Evolutionary conservation across 106 monocot genomes (phyloP).

Genomic region (Xerophyta viscosa): DNA sequence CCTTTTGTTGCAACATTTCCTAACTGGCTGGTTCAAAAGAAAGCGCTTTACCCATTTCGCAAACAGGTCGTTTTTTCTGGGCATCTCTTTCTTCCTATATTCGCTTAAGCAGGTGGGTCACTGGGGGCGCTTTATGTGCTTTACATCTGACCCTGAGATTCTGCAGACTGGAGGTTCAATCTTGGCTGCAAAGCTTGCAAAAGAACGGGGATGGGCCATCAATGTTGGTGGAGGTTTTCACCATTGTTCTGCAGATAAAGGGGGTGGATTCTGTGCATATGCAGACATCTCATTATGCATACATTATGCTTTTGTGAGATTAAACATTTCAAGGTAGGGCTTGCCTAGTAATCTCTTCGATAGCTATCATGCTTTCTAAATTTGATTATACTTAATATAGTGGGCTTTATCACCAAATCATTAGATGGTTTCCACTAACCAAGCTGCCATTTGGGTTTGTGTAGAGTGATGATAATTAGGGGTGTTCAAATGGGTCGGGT

Average conservation of each 20-base stretch:
- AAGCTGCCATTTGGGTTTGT: no score
- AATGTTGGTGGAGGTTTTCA: slow-evolving; percentile 99
- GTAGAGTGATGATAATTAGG: no score
- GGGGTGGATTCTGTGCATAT: slow-evolving; percentile 96
- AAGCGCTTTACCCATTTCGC: slow-evolving; percentile 77
- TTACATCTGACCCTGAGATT: background rate
- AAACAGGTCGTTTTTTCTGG: no score
- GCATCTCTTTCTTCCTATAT: no score
- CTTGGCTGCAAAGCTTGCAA: slow-evolving; percentile 85
- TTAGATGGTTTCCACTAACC: no score
- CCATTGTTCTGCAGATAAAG: slow-evolving; percentile 85
- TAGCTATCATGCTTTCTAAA: no score
- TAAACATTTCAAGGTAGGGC: slow-evolving; percentile 74
- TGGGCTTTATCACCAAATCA: no score
- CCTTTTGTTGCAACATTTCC: slow-evolving; percentile 82
- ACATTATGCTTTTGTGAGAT: slow-evolving; percentile 74
- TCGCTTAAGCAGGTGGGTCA: no score
- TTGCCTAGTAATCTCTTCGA: no score
- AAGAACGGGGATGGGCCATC: slow-evolving; percentile 91
- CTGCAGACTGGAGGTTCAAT: slow-evolving; percentile 84
- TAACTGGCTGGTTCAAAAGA: slow-evolving; percentile 75
- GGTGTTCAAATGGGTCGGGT: no score
- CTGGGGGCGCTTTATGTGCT: no score
- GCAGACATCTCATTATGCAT: slow-evolving; percentile 95
- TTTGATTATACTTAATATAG: no score